Base-by-base conservation (phyloP, 169 alveolate species). In the Plasmodium fragile region DNA sequence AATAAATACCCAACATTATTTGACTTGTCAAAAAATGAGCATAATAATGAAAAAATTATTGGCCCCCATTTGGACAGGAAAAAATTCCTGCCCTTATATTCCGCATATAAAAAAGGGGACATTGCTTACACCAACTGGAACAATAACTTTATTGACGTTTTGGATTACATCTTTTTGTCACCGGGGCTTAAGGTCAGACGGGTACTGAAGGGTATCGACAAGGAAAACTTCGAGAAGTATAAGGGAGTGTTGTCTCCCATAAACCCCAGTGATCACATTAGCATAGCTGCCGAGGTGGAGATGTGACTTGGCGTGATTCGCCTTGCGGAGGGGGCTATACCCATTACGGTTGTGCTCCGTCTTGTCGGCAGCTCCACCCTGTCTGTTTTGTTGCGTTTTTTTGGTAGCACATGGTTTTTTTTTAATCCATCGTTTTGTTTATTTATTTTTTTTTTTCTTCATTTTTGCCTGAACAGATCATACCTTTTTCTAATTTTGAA, bases 231-330 rank as follows among this genome's bases (percentile, higher is more conserved):
- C 72, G 25, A 25, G 18, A 78, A 89, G 49, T 89, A 89, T 43
- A 79, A 79, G 45, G 94, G 94, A 1, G 13, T 69, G 22, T 49
- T 89, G 16, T 79, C 94, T 79, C 94, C 94, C 4, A 78, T 89
- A 59, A 22, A 89, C 32, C 94, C 94, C 22, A 89, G 94, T 39
- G 94, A 89, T 11, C 94, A 89, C 52, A 28, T 89, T 11, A 65
- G 91, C n/a, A 78, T 89, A 89, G 94, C 91, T 18, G 91, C 90
- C 18, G 94, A 89, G 72, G 81, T 89, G 45, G 94, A 89, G 69
- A 22, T 89, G 32, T 89, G 41, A 78, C 36, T 53, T 49, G 53
- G 18, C 10, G 39, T 80, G 52, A 34, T 73, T 73, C 30, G 5
- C n/a, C 18, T 70, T 70, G n/a, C 41, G 59, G 22, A 2, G 22